Evolutionary conservation across 768 basidiomycete genomes (phyloP).

Genomic region (Mycena albidolilacea): DNA sequence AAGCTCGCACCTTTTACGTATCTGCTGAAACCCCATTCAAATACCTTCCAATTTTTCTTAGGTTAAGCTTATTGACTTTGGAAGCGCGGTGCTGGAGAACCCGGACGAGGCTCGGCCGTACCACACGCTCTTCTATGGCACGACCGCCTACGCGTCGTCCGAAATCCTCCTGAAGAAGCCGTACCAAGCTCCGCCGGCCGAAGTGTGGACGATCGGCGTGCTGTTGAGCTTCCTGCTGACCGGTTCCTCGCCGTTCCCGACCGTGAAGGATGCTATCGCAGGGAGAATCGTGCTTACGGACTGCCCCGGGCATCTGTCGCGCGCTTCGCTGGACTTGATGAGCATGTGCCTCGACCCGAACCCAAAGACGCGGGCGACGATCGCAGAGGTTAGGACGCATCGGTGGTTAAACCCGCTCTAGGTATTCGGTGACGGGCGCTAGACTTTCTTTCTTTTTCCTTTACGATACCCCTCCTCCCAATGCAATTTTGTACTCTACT

Average conservation of each 20-base stretch:
- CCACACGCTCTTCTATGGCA: constrained; percentile 90
- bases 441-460: constrained; percentile 19
- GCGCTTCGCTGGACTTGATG: constrained; percentile 74
- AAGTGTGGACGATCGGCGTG: constrained; percentile 97
- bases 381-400: constrained; percentile 85
- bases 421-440: constrained; percentile 8
- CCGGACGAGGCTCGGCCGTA: constrained; percentile 72
- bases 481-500: constrained; percentile 35
- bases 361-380: constrained; percentile 84
- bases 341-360: constrained; percentile 87
- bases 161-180: constrained; percentile 91
- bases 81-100: constrained; percentile 86
- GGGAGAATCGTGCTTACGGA: constrained; percentile 72
- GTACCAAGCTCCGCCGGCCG: constrained; percentile 94
- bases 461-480: constrained; percentile 24
- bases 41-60: constrained; percentile 46
- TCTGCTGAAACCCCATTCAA: constrained; percentile 14
- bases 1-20: background rate
- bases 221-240: constrained; percentile 95
- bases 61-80: constrained; percentile 98
- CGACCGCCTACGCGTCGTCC: constrained; percentile 95
- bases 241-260: constrained; percentile 93
- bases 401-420: constrained; percentile 74
- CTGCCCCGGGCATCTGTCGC: constrained; percentile 54
- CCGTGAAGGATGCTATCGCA: constrained; percentile 82